Evolutionary conservation across 352 stramenopile genomes (phyloP).

Genomic region (Aphanomyces euteiches): DNA sequence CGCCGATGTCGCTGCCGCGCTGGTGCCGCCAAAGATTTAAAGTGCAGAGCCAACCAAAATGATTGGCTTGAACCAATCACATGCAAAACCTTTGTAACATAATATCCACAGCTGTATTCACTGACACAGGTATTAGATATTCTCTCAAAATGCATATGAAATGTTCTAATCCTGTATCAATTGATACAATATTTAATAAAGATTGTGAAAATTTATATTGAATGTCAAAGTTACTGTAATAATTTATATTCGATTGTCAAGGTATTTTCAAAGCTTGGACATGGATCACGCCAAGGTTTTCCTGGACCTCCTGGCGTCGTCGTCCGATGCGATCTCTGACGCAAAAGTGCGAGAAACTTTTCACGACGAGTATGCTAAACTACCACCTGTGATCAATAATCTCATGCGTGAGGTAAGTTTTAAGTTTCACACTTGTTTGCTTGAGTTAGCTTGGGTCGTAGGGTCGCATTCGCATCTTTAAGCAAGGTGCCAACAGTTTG

Average conservation of each 20-base stretch:
- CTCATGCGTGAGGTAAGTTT: slow-evolving; percentile 67
- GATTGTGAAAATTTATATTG: slow-evolving; percentile 30
- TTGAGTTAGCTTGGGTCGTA: slow-evolving; percentile 18
- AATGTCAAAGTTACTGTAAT: slow-evolving; percentile 19
- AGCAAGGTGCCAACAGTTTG: slow-evolving; percentile 71
- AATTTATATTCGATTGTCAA: neutral
- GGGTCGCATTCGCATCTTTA: slow-evolving; percentile 86
- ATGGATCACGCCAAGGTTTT: slow-evolving; percentile 52
- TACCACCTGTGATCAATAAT: slow-evolving; percentile 77
- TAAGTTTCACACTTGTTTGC: too few relatives aligned
- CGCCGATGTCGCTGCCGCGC: slow-evolving; percentile 23
- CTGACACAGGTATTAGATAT: neutral
- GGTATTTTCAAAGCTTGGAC: neutral
- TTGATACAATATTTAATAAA: too few relatives aligned
- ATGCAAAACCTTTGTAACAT: neutral
- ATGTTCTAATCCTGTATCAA: too few relatives aligned
- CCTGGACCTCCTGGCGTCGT: slow-evolving; percentile 73
- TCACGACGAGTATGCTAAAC: slow-evolving; percentile 74
- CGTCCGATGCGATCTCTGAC: slow-evolving; percentile 72
- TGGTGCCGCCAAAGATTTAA: slow-evolving; percentile 25
- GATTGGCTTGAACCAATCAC: slow-evolving; percentile 28
- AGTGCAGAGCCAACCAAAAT: slow-evolving; percentile 18
- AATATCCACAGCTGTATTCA: too few relatives aligned
- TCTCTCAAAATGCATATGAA: slow-evolving; percentile 4
- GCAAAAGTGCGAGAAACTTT: slow-evolving; percentile 80